Percentiles rank a stretch among this genome's conserved stretches.
Conservation (phyloP, 2,329 filamentous ascomycete species). For the Trichoderma koningii region DNA sequence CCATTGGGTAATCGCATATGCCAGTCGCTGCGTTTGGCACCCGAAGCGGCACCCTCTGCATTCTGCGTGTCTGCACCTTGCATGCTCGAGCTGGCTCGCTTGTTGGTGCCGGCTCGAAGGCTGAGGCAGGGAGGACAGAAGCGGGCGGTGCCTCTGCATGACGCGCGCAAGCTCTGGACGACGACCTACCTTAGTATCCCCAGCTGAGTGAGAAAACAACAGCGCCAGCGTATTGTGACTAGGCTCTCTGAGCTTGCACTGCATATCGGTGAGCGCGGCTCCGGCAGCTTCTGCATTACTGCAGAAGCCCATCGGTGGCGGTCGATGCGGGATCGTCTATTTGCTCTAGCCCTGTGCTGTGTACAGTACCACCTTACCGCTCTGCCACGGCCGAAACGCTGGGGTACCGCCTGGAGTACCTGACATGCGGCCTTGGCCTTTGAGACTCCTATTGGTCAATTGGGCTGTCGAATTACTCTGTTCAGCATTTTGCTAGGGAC, state of each 20-base stretch:
- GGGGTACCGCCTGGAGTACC: too few species aligned
- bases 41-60: slow-evolving; percentile 8
- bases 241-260: neutral
- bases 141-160: neutral
- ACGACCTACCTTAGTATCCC: too few species aligned
- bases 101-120: neutral
- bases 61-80: neutral
- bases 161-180: neutral
- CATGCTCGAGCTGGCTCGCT: neutral
- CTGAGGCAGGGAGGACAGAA: neutral
- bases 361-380: neutral
- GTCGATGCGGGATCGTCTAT: neutral
- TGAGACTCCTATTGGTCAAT: slow-evolving; percentile 15
- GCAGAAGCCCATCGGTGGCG: slow-evolving; percentile 1
- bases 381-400: neutral
- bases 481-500: slow-evolving; percentile 7
- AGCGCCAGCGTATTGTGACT: neutral
- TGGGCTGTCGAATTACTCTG: slow-evolving; percentile 5
- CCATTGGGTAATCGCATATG: neutral
- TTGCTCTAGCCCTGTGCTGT: neutral
- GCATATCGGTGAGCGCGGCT: slow-evolving; percentile 20
- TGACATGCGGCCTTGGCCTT: too few species aligned
- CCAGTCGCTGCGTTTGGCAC: neutral
- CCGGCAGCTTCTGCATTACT: neutral
- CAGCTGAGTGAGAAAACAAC: slow-evolving; percentile 16